These are phyloP conservation scores for Cochlearia excelsa DNA, from an alignment of 345 rosid species.

Conservation along the genomic window DNA sequence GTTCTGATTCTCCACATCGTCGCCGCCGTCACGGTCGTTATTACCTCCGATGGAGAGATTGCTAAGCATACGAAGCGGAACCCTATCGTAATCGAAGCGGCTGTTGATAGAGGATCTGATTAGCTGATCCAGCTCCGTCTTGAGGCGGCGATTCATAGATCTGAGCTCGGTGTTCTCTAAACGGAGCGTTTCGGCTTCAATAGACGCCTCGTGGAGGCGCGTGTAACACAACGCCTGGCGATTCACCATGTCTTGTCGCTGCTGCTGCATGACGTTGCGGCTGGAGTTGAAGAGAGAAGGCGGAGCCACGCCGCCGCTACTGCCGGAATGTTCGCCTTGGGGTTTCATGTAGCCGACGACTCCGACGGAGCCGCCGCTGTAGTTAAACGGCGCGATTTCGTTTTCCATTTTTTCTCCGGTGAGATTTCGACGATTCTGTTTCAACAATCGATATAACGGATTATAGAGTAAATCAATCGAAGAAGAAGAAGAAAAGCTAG, in stretches of 20 bases:
- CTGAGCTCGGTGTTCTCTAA: constrained; percentile 64
- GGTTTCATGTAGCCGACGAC: constrained; percentile 15
- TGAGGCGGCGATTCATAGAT: constrained; percentile 54
- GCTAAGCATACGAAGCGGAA: constrained; percentile 37
- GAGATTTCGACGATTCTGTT: constrained; percentile 8
- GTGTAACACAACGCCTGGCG: constrained; percentile 66
- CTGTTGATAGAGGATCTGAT: constrained; percentile 49
- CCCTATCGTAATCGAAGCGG: constrained; percentile 26
- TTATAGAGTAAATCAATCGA: background rate
- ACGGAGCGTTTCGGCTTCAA: constrained; percentile 57
- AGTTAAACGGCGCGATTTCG: constrained; percentile 39
- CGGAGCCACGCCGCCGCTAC: constrained; percentile 8
- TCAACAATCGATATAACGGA: constrained; percentile 5
- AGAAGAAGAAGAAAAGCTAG: background rate
- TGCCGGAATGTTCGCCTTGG: constrained; percentile 20
- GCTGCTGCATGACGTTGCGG: constrained; percentile 43
- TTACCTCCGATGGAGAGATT: constrained; percentile 39
- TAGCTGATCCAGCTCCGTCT: constrained; percentile 30
- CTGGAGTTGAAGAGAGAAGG: constrained; percentile 37
- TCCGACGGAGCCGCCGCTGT: constrained; percentile 27
- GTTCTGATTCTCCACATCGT: constrained; percentile 35
- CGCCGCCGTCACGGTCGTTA: constrained; percentile 17
- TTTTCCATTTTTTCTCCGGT: constrained; percentile 31
- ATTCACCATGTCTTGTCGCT: constrained; percentile 62
- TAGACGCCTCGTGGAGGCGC: constrained; percentile 51